Base-by-base conservation (phyloP, 225 moss, liverwort and hornwort genomes). In the Pleurozium schreberi region DNA sequence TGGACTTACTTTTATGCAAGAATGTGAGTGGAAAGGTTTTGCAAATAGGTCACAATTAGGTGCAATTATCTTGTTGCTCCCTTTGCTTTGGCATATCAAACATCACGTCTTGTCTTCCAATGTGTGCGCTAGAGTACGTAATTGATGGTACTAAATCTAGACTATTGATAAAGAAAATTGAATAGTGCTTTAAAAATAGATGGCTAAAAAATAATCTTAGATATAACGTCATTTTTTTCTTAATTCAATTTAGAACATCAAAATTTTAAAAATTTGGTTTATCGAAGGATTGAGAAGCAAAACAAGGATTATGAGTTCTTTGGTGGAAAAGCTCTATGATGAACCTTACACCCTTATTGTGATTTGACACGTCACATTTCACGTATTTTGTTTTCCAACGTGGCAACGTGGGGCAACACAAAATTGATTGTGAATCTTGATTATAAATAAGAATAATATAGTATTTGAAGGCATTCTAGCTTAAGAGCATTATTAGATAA, bases 201-300 rank as follows among this genome's bases (percentile, higher is more conserved):
- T 53, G 9, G 15, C 22, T 53, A 23, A 23, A 53, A 10, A 77
- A 0, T 0, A 77, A 0, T 23, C 1, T 75, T 0, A 0, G 5
- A 34, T 16, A 36, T 21, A 22, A 14, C 0, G 2, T 9, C 22
- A 21, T 22, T 21, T 49, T 17, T 31, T 30, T 36, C 21, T 28
- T 6, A 13, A 8, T 76, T 75, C 23, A 76, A 36, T 22, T 52
- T 36, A 52, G 22, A 52, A 9, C 14, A 76, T 36, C 9, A 33
- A 33, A 75, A 52, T 22, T 22, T 14, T 8, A 34, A 9, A 1
- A 34, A 52, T 50, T 76, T 14, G 22, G 23, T 76, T 76, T 28
- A 22, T 14, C 3, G 21, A 34, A 76, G 8, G 17, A 1, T 22
- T 36, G 33, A 33, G 11, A 18, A 33, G 21, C 16, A 76, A 2